Conservation (phyloP, 148 eudicot genomes). For the Persicaria tinctoria region DNA sequence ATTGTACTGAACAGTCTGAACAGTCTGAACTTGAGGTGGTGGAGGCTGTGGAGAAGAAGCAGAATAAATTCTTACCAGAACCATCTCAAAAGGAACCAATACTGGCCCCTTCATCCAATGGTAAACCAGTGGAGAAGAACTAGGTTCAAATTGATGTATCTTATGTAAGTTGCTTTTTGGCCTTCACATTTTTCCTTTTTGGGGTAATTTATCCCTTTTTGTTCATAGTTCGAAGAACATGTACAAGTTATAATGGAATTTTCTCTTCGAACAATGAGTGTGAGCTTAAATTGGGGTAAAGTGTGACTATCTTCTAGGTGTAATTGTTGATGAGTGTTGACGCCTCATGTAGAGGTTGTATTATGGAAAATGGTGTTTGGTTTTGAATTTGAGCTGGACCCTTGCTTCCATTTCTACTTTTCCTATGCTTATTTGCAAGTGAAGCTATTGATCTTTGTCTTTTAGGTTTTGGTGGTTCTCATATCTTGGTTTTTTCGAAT, state of each 20-base stretch:
- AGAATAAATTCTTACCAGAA: not conserved
- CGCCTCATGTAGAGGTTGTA: not conserved
- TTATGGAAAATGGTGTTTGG: not conserved
- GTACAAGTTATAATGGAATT: not conserved
- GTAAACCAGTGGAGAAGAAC: not conserved
- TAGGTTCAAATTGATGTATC: not conserved
- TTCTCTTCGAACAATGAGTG: not conserved
- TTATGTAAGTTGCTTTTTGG: not conserved
- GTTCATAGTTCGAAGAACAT: not conserved
- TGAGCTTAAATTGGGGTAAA: not conserved
- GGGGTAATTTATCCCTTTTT: not conserved
- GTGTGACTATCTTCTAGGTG: not conserved
- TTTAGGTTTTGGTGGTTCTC: no score
- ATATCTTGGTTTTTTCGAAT: no score
- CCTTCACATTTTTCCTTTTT: not conserved
- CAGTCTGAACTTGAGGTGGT: not conserved
- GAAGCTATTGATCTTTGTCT: no score
- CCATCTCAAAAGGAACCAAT: not conserved
- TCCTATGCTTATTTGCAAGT: no score
- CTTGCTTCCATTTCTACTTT: no score
- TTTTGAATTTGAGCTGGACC: not conserved
- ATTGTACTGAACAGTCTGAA: constrained; percentile 15
- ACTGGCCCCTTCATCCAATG: not conserved
- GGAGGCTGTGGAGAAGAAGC: constrained; percentile 8
- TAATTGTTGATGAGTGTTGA: not conserved